These are phyloP conservation scores for Monoraphidium neglectum DNA, from an alignment of 139 green algal genomes.

Conservation along the genomic window DNA sequence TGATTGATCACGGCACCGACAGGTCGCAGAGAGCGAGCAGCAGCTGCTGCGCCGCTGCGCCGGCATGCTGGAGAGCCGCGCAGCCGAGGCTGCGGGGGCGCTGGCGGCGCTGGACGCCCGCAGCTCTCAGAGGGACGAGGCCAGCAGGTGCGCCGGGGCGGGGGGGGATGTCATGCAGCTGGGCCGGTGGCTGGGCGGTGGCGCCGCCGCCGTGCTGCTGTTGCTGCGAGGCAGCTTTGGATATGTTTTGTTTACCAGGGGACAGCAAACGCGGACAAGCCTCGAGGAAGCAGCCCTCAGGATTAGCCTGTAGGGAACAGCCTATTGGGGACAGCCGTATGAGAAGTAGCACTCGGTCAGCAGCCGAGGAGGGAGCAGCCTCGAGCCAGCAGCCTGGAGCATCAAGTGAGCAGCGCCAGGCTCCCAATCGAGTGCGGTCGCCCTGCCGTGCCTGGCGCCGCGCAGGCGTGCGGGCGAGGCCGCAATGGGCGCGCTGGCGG, in stretches of 20 bases:
- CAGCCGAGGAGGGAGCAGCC: neutral
- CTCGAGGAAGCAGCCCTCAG: too few species aligned
- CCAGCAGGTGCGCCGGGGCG: neutral
- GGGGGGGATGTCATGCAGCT: too few species aligned
- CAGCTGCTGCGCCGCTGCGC: neutral
- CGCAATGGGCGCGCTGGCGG: constrained; percentile 15
- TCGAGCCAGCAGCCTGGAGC: neutral
- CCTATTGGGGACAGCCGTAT: too few species aligned
- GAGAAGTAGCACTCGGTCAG: neutral
- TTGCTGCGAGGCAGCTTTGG: too few species aligned
- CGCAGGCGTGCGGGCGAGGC: constrained; percentile 14
- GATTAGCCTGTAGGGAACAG: too few species aligned
- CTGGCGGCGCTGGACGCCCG: constrained; percentile 8
- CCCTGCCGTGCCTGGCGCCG: neutral
- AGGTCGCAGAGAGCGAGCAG: neutral
- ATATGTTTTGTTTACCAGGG: too few species aligned
- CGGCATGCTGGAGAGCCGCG: constrained; percentile 16
- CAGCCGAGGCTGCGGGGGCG: constrained; percentile 13
- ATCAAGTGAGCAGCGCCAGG: neutral
- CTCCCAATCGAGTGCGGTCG: neutral
- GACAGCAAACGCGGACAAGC: too few species aligned
- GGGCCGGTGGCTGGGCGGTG: neutral
- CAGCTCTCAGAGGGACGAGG: neutral
- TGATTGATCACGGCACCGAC: too few species aligned
- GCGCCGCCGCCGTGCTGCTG: neutral